Base-by-base conservation (phyloP, 495 filamentous ascomycete species). In the Daldinia vernicosa region DNA sequence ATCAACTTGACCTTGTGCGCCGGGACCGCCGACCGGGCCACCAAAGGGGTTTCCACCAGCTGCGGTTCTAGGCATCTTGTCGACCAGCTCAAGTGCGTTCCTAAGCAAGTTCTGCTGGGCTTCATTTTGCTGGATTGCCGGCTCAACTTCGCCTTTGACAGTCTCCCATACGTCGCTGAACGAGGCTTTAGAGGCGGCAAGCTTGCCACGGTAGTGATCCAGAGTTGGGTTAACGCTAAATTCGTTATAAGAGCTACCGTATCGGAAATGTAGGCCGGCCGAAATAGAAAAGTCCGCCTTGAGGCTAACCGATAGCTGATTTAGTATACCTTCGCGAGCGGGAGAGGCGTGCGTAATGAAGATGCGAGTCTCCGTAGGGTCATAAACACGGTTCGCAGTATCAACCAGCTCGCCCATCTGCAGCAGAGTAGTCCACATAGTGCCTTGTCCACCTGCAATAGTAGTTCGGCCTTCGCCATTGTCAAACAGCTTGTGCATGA, bases 91-190 rank as follows among this genome's bases (percentile, higher is more conserved):
- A 6, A 98, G 81, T 1, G 96, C 96, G 74, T 97, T 95, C 61
- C 94, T 88, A 14, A 99, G 84, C 3, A 98, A 85, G 26, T 89
- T 92, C 78, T 97, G 92, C 78, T 99, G 96, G 0, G 92, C 90
- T 67, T 97, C 92, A 76, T 97, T 98, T 74, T 95, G 90, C 30
- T 89, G 86, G 65, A 99, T 95, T 4, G 94, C 95, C 8, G 94
- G 91, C 80, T 97, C 91, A 5, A 99, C 96, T 77, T 99, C 96
- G 24, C 88, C 83, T 79, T 95, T 95, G 63, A 99, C 96, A 15
- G 96, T 99, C 80, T 99, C 96, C 96, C 96, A 99, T 6, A 99
- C 96, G 81, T 99, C 96, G 79, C 95, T 97, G 82, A 99, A 99
- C 0, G 94, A 97, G 1, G 96, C 94, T 81, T 98, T 98, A 26